Conservation (phyloP, 805 yeast genomes). For the Wickerhamiella parazyma region DNA sequence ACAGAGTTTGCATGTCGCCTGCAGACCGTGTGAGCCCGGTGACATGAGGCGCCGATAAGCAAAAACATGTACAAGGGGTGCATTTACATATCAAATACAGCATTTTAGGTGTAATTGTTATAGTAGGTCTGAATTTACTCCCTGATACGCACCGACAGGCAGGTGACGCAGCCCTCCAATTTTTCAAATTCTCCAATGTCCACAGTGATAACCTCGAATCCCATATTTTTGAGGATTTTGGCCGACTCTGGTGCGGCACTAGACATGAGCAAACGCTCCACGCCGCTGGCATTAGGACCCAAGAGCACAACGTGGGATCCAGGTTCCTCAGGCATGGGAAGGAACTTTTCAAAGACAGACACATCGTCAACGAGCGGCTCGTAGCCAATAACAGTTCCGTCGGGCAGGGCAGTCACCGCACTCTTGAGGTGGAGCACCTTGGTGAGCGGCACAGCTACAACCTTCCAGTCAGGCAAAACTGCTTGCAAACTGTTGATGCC, state of each 20-base stretch:
- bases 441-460: conserved; percentile 6
- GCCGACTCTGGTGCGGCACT: conserved; percentile 4
- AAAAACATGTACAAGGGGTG: background rate
- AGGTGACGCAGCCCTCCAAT: conserved; percentile 8
- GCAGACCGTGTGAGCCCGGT: background rate
- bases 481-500: conserved; percentile 2
- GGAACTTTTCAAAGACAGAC: conserved; percentile 3
- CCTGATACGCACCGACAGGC: conserved; percentile 5
- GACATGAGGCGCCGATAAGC: background rate
- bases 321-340: conserved; percentile 5
- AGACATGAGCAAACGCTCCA: conserved; percentile 7
- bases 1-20: background rate
- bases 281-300: conserved; percentile 3
- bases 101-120: background rate
- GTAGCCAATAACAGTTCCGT: conserved; percentile 7
- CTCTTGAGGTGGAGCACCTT: conserved; percentile 8
- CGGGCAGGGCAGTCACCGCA: conserved; percentile 7
- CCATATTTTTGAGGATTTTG: background rate
- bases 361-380: conserved; percentile 6
- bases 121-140: background rate
- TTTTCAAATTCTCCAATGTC: conserved; percentile 7
- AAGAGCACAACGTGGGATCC: conserved; percentile 7
- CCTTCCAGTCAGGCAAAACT: conserved; percentile 6
- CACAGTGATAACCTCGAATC: conserved; percentile 1
- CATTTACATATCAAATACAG: background rate